Base-by-base conservation (phyloP, 2,329 filamentous ascomycete species). In the Colletotrichum sp. region DNA sequence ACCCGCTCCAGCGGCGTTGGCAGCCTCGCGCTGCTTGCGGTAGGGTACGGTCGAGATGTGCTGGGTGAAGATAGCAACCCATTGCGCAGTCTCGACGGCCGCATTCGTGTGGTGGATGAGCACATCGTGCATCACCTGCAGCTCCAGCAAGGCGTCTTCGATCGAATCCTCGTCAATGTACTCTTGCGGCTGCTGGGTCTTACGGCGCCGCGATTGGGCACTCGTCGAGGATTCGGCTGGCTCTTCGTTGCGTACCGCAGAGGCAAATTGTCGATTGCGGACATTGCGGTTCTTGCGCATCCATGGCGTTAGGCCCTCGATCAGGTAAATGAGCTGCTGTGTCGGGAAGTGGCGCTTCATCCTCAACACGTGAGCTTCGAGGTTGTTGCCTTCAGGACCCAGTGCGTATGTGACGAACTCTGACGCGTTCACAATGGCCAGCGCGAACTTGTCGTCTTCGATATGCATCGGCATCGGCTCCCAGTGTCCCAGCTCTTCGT, bases 1-100 rank as follows among this genome's bases (percentile, higher is more conserved):
- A 0, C 89, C 87, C 2, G 90, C 91, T 15, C 88, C 86, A 2
- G 88, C 86, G 68, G 85, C 86, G 76, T 83, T 83, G 63, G 83
- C 81, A 38, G 83, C 82, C 69, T 91, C 89, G 27, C 84, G 83
- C 77, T 88, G 87, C 66, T 85, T 89, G 76, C 90, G 90, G 81
- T 96, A 96, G 0, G 93, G 94, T 27, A 93, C 91, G 2, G 92
- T 94, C 9, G 93, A 93, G 63, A 96, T 92, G 80, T 96, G 93
- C 78, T 95, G 93, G 0, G 94, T 96, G 78, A 96, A 95, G 38
- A 89, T 86, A 34, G 88, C 85, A 34, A 96, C 91, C 92, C 93
- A 95, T 77, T 93, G 89, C 3, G 93, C 93, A 2, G 93, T 94
- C 78, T 95, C 93, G 1, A 89, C 79, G 0, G 88, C 78, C 4